phyloP scores from a whole-genome alignment of 1,284 basidiomycete species.

The Ganoderma sinense region DNA sequence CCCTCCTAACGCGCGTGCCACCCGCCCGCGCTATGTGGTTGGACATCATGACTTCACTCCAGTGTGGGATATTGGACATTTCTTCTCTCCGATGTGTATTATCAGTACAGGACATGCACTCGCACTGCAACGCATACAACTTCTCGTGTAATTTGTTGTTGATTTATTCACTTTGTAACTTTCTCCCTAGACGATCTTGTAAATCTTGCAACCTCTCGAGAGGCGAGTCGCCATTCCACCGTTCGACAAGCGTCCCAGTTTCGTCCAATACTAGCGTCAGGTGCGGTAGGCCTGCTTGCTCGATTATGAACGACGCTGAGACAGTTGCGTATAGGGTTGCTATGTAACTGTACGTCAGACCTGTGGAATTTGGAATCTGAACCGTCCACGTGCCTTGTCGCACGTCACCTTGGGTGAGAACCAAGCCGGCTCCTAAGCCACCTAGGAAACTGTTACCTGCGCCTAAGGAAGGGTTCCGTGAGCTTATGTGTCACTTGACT shows the following conservation, averaged over 20 bases:
- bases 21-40: background rate
- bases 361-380: background rate
- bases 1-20: background rate
- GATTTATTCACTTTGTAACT: slow-evolving; percentile 38
- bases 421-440: slow-evolving; percentile 80
- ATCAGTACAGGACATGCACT: slow-evolving; percentile 26
- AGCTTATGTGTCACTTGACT: slow-evolving; percentile 6
- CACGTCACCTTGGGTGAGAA: slow-evolving; percentile 63
- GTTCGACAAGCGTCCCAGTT: slow-evolving; percentile 43
- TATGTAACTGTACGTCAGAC: slow-evolving; percentile 40
- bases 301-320: slow-evolving; percentile 85
- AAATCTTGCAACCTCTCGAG: slow-evolving; percentile 61
- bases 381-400: slow-evolving; percentile 60
- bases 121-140: slow-evolving; percentile 22
- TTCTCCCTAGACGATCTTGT: slow-evolving; percentile 35
- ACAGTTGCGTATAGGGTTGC: slow-evolving; percentile 78
- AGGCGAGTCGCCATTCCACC: slow-evolving; percentile 79
- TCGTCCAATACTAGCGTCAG: slow-evolving; percentile 37
- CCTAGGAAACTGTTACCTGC: slow-evolving; percentile 92
- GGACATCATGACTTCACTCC: slow-evolving; percentile 10
- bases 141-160: slow-evolving; percentile 34
- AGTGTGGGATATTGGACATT: slow-evolving; percentile 31
- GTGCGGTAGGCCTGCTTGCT: slow-evolving; percentile 80
- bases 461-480: slow-evolving; percentile 50
- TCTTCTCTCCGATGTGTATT: slow-evolving; percentile 31